Conservation (phyloP, 1,284 basidiomycete species). For the Microstroma glucosiphilum region DNA sequence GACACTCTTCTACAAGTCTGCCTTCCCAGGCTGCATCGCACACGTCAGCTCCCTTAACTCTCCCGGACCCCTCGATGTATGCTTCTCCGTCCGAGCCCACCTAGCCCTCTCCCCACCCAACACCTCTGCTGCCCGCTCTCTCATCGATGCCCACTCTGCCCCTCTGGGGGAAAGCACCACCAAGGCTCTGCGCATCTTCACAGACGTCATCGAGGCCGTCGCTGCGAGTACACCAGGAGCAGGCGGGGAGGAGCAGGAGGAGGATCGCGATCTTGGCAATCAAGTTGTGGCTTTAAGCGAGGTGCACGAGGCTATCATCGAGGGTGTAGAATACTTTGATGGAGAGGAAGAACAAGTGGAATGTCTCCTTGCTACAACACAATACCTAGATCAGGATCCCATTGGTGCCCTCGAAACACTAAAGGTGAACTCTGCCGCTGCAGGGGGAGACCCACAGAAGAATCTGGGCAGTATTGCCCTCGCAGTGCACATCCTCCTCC, state of each 20-base stretch:
- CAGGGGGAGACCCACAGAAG: slow-evolving; percentile 17
- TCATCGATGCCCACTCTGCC: background rate
- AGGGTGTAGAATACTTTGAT: background rate
- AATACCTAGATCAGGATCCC: slow-evolving; percentile 26
- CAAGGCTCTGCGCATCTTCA: slow-evolving; percentile 11
- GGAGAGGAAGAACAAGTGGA: background rate
- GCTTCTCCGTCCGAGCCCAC: background rate
- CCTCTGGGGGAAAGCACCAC: slow-evolving; percentile 1
- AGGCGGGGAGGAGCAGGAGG: background rate
- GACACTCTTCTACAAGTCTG: slow-evolving; percentile 4
- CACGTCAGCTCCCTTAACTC: background rate
- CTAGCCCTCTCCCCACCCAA: background rate
- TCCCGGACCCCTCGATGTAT: background rate
- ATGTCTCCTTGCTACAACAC: background rate
- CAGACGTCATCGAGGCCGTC: background rate
- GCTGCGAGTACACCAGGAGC: background rate
- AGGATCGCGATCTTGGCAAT: background rate
- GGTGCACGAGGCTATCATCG: background rate
- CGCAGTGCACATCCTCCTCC: slow-evolving; percentile 46
- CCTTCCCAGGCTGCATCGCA: slow-evolving; percentile 2
- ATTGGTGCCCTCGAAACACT: slow-evolving; percentile 42
- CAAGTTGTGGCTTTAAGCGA: background rate
- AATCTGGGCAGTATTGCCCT: slow-evolving; percentile 27
- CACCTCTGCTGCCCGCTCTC: background rate
- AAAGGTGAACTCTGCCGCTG: slow-evolving; percentile 14